Evolutionary conservation across 176 grass and related monocot genomes (phyloP).

Genomic region (Bonia amplexicaulis): DNA sequence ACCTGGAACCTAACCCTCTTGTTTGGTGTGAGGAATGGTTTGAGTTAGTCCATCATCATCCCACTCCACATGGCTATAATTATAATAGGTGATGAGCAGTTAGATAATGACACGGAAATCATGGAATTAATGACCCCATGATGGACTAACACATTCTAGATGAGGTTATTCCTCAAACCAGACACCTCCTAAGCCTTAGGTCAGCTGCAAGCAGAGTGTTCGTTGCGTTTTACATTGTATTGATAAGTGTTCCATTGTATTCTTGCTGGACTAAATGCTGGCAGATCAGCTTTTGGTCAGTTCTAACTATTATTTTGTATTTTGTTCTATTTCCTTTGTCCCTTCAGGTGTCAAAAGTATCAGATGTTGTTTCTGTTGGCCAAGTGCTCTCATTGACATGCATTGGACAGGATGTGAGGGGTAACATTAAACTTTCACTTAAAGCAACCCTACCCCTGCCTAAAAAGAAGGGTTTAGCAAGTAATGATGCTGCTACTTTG

Average conservation of each 20-base stretch:
- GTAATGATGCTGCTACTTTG: conserved; percentile 29
- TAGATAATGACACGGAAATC: background rate
- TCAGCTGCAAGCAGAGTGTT: background rate
- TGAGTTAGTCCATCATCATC: background rate
- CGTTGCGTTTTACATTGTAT: background rate
- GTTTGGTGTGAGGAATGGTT: background rate
- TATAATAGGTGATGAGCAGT: background rate
- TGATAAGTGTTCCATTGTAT: background rate
- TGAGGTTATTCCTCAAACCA: background rate
- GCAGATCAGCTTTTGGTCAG: conserved; percentile 5
- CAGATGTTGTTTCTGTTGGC: conserved; percentile 79
- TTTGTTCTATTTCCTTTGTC: conserved; percentile 16
- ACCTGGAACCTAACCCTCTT: background rate
- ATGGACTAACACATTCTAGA: background rate
- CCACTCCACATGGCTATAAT: background rate
- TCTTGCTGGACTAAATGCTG: conserved; percentile 4
- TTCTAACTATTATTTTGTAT: conserved; percentile 19
- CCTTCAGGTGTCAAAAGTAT: conserved; percentile 72
- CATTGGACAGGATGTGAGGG: conserved; percentile 84
- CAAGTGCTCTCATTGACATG: conserved; percentile 75
- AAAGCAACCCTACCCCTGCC: conserved; percentile 59
- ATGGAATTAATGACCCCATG: background rate
- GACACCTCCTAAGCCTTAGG: background rate
- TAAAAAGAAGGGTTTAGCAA: conserved; percentile 34
- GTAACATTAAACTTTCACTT: conserved; percentile 90